Percentiles rank a stretch among this genome's conserved stretches.
Conservation (phyloP, 78 protist genomes). For the Dictyostelium citrinum region DNA sequence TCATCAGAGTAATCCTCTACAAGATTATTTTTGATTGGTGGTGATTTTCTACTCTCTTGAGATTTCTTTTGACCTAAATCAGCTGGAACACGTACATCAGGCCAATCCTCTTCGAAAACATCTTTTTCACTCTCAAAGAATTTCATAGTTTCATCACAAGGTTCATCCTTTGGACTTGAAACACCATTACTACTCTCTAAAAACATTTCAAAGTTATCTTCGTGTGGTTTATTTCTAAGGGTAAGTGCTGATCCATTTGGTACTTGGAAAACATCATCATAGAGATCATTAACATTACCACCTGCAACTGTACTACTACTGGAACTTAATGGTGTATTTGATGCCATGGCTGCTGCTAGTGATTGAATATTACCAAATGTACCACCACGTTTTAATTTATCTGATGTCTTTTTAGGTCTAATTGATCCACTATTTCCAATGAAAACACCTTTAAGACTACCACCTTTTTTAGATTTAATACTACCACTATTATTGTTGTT, state of each 20-base stretch:
- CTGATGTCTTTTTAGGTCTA: neutral
- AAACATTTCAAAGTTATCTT: conserved; percentile 1
- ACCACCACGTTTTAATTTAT: conserved; percentile 16
- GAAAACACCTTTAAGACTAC: neutral
- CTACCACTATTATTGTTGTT: neutral
- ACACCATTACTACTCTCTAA: neutral
- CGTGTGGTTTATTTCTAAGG: neutral
- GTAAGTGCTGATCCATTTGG: neutral
- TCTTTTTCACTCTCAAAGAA: conserved; percentile 32
- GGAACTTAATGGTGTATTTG: conserved; percentile 22
- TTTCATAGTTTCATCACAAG: conserved; percentile 6
- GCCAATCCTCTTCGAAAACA: conserved; percentile 71
- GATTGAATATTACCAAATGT: conserved; percentile 61
- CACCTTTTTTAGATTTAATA: conserved; percentile 9
- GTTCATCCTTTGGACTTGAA: conserved; percentile 5
- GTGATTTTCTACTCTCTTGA: conserved; percentile 36
- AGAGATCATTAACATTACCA: neutral
- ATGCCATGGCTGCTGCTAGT: neutral
- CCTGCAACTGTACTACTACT: neutral
- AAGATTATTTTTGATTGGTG: neutral
- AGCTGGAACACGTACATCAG: conserved; percentile 18
- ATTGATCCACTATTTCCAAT: neutral
- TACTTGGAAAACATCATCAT: conserved; percentile 28
- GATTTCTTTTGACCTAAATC: conserved; percentile 5
- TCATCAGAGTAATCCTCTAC: conserved; percentile 63